phyloP scores from a whole-genome alignment of 2,329 filamentous ascomycete species.

The Pseudogymnoascus sp. region DNA sequence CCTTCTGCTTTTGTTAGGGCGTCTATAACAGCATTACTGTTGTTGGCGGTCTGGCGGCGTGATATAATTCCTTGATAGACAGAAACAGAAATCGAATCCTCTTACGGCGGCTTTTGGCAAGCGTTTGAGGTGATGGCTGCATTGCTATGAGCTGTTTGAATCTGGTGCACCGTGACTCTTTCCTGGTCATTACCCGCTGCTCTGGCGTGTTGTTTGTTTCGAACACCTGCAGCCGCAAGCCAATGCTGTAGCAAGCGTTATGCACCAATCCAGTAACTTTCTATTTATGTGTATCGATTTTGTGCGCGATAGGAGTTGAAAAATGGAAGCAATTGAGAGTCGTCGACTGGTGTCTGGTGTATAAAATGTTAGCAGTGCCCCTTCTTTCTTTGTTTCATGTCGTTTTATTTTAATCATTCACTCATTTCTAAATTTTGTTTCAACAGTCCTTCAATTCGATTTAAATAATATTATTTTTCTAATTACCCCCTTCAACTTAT shows the following conservation, averaged over 20 bases:
- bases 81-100: not conserved
- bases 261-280: not conserved
- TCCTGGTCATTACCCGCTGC: not conserved
- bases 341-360: not conserved
- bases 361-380: not conserved
- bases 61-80: not conserved
- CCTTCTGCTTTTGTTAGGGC: too few relatives aligned
- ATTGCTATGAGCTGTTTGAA: not conserved
- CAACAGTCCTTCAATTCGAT: not conserved
- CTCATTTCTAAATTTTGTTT: not conserved
- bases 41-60: not conserved
- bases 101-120: not conserved
- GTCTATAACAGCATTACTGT: too few relatives aligned
- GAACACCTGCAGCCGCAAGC: not conserved
- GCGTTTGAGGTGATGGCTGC: not conserved
- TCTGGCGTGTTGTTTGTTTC: not conserved
- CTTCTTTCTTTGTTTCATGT: not conserved
- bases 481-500: not conserved
- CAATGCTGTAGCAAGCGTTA: not conserved
- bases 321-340: not conserved
- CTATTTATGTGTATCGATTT: not conserved
- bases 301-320: not conserved
- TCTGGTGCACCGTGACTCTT: not conserved
- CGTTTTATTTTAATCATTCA: not conserved
- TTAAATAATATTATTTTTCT: not conserved